These are phyloP conservation scores for Gracilaria gracilis DNA, from an alignment of 23 red algal species.

Conservation along the genomic window DNA sequence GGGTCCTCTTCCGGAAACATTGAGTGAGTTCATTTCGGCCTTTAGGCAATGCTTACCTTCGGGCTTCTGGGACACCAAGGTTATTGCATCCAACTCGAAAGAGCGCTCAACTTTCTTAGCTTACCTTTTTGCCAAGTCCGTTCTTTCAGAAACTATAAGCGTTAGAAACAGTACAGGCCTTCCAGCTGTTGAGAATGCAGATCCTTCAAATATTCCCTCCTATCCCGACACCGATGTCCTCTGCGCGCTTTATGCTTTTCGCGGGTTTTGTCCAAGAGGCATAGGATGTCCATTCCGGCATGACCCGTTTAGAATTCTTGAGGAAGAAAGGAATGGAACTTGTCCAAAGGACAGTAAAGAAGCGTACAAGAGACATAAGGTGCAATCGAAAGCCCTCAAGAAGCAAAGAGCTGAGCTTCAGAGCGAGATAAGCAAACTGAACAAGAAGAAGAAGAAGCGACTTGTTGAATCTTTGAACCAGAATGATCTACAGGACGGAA, in stretches of 20 bases:
- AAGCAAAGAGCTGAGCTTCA: conserved; percentile 21
- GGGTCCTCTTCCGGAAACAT: conserved; percentile 74
- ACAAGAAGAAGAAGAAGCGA: conserved; percentile 31
- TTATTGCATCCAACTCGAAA: conserved; percentile 47
- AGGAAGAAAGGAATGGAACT: conserved; percentile 39
- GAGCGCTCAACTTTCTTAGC: conserved; percentile 64
- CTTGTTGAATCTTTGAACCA: neutral
- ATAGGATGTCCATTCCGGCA: conserved; percentile 62
- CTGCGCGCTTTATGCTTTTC: conserved; percentile 68
- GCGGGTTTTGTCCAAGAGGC: conserved; percentile 62
- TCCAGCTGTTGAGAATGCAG: conserved; percentile 28
- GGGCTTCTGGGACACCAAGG: conserved; percentile 88
- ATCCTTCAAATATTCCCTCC: neutral
- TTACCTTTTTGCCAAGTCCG: conserved; percentile 84
- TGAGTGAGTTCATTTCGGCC: conserved; percentile 69
- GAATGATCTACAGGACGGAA: neutral
- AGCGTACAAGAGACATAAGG: conserved; percentile 56
- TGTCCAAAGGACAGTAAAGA: conserved; percentile 46
- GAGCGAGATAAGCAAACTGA: conserved; percentile 19
- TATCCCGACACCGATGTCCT: conserved; percentile 21
- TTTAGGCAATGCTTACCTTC: conserved; percentile 45
- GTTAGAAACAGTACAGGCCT: conserved; percentile 19
- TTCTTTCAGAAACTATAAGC: conserved; percentile 7
- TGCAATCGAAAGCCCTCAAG: conserved; percentile 48
- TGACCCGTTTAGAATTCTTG: conserved; percentile 51